phyloP scores from a whole-genome alignment of 768 basidiomycete genomes.

The Suillus paluster region DNA sequence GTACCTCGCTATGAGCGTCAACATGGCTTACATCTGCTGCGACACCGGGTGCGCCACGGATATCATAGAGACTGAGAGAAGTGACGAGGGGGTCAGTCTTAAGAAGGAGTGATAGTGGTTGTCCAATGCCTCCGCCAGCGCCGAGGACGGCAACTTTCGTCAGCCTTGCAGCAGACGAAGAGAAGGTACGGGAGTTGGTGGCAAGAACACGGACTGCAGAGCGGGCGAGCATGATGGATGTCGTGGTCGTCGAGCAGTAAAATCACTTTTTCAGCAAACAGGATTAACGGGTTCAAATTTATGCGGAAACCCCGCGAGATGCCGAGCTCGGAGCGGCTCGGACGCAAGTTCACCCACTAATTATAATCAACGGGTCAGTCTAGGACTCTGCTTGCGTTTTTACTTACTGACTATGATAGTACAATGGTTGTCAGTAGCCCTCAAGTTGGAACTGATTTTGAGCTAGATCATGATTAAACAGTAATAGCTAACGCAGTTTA shows the following conservation, averaged over 20 bases:
- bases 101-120: conserved; percentile 92
- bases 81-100: conserved; percentile 92
- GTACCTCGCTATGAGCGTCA: conserved; percentile 80
- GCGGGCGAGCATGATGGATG: conserved; percentile 66
- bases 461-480: no score
- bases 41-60: conserved; percentile 94
- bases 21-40: conserved; percentile 97
- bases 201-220: conserved; percentile 61
- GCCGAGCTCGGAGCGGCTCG: conserved; percentile 5
- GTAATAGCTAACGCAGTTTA: no score
- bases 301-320: conserved; percentile 1
- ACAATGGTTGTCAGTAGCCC: no score
- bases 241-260: conserved; percentile 10
- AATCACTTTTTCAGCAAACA: no score
- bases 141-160: conserved; percentile 97
- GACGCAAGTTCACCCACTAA: neutral
- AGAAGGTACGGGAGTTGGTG: conserved; percentile 69
- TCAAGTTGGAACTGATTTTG: no score
- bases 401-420: no score
- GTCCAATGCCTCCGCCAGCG: conserved; percentile 98
- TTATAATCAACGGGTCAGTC: no score
- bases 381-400: no score
- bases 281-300: neutral
- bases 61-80: conserved; percentile 89
- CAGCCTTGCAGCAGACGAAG: conserved; percentile 68